A percentile compares a stretch with the other conserved stretches of the same genome.
Evolutionary conservation across 2,329 filamentous ascomycete genomes (phyloP).

Genomic region (Leptodontidium sp.): DNA sequence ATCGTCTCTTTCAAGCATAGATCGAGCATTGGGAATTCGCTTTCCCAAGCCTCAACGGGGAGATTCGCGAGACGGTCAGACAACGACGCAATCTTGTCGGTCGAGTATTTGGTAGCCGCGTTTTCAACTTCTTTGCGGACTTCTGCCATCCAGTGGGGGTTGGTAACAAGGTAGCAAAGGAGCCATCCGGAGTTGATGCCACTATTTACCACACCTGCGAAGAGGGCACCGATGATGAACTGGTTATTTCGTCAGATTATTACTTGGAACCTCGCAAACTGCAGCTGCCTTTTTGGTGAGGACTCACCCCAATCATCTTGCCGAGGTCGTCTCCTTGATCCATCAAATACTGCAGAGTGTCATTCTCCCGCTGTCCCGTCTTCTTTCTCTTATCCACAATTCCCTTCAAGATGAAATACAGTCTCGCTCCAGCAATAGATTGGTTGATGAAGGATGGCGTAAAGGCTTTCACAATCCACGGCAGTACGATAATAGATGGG

Average conservation of each 20-base stretch:
- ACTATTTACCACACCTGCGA: slow-evolving; percentile 65
- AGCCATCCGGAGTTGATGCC: slow-evolving; percentile 64
- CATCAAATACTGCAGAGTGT: slow-evolving; percentile 61
- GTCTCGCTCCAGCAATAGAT: slow-evolving; percentile 53
- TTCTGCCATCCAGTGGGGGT: slow-evolving; percentile 55
- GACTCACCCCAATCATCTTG: slow-evolving; percentile 52
- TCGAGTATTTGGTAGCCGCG: slow-evolving; percentile 54
- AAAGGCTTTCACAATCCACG: slow-evolving; percentile 55
- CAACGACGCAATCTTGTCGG: slow-evolving; percentile 18
- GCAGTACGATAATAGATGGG: slow-evolving; percentile 58
- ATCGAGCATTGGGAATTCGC: slow-evolving; percentile 60
- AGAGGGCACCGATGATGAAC: slow-evolving; percentile 62
- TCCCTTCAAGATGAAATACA: slow-evolving; percentile 58
- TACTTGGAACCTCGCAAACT: slow-evolving; percentile 15
- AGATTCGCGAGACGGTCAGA: slow-evolving; percentile 51
- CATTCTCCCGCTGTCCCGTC: slow-evolving; percentile 53
- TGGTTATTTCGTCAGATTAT: slow-evolving; percentile 33
- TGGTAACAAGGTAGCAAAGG: slow-evolving; percentile 57
- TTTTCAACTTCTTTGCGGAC: slow-evolving; percentile 57
- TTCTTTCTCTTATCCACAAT: slow-evolving; percentile 56
- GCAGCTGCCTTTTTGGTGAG: neutral
- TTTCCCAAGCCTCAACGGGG: slow-evolving; percentile 62
- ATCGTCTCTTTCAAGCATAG: slow-evolving; percentile 62
- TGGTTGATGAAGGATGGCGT: slow-evolving; percentile 51
- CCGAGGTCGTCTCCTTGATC: slow-evolving; percentile 57